Evolutionary conservation across 352 stramenopile species (phyloP), one percentile per base, ranked within the genome.

Genomic region (Pythium plurisporium): DNA sequence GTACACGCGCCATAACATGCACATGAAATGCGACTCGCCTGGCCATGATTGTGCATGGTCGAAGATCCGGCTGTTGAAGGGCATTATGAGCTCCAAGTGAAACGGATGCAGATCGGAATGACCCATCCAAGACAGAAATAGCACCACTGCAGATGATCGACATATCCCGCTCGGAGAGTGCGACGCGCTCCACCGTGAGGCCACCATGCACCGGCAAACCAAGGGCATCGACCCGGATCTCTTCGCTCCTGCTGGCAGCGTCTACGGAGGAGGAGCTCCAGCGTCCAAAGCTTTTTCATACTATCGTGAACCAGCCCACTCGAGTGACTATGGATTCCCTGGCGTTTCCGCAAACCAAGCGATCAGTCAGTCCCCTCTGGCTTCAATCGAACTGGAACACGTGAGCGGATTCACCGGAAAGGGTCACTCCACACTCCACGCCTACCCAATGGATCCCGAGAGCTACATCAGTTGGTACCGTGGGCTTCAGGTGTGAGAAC

Each of bases 341-440:
- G 49, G 34, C 11, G 46, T 49, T 14, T 22, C 29, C 22, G 37
- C 40, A 12, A 55, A 63, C 29, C 53, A 59, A 34, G 29, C 37
- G 31, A 22, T 34, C 14, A 37, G 59, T 23, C 11, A 51, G 7
- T 63, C 46, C 2, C 9, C 37, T 15, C 22, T 48, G 37, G 55
- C 23, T 7, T 65, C 57, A 4, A 57, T 91, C 10, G 81, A 89
- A 64, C 67, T 91, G 7, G 79, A 91, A 55, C 79, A 88, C 30
- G 67, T 92, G 43, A 64, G 63, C 23, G 69, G 69, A 3, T 76
- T 69, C 47, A 73, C 61, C 20, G 69, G 69, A 19, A 70, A 70
- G 47, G 61, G 59, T 10, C 61, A 62, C 10, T 62, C 62, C 26
- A 76, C 69, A 17, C 37, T 76, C 10, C 69, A 73, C 30, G 62